phyloP scores from a whole-genome alignment of 768 basidiomycete species.

The Rhodosporidiobolus sp. region DNA sequence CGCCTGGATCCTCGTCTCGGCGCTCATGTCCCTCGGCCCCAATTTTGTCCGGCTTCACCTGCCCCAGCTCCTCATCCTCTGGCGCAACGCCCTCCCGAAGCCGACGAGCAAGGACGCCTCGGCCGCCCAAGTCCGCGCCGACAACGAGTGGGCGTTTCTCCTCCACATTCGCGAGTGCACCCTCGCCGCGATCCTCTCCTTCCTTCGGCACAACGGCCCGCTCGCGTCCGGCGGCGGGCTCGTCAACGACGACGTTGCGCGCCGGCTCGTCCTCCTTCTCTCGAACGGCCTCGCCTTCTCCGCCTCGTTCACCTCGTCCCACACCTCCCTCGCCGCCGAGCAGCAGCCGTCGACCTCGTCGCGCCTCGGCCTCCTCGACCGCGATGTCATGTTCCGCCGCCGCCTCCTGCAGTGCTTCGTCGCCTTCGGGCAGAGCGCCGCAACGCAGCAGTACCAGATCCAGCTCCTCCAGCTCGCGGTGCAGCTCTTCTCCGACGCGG shows the following conservation, averaged over 20 bases:
- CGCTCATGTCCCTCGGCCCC: conserved; percentile 85
- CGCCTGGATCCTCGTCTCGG: conserved; percentile 87
- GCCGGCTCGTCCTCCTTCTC: conserved; percentile 79
- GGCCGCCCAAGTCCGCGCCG: conserved; percentile 60
- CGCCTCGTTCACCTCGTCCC: conserved; percentile 71
- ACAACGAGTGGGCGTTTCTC: conserved; percentile 84
- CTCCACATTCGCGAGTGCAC: conserved; percentile 87
- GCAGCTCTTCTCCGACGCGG: conserved; percentile 77
- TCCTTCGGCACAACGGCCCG: conserved; percentile 68
- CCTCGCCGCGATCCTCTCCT: conserved; percentile 79
- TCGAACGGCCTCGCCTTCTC: conserved; percentile 87
- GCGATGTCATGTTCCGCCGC: conserved; percentile 77
- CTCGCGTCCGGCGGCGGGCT: conserved; percentile 54
- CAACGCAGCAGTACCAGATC: conserved; percentile 78
- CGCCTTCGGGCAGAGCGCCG: conserved; percentile 67
- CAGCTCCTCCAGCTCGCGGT: conserved; percentile 76
- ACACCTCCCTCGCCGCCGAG: conserved; percentile 62
- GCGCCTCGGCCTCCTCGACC: conserved; percentile 62
- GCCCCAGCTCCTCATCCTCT: conserved; percentile 87
- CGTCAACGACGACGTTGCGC: conserved; percentile 83
- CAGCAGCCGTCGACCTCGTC: conserved; percentile 39
- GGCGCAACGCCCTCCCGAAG: conserved; percentile 96
- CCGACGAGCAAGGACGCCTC: conserved; percentile 80
- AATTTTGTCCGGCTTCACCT: conserved; percentile 91
- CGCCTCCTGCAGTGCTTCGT: conserved; percentile 87